phyloP scores from a whole-genome alignment of 2,329 filamentous ascomycete genomes.

The Fusarium marasasianum region DNA sequence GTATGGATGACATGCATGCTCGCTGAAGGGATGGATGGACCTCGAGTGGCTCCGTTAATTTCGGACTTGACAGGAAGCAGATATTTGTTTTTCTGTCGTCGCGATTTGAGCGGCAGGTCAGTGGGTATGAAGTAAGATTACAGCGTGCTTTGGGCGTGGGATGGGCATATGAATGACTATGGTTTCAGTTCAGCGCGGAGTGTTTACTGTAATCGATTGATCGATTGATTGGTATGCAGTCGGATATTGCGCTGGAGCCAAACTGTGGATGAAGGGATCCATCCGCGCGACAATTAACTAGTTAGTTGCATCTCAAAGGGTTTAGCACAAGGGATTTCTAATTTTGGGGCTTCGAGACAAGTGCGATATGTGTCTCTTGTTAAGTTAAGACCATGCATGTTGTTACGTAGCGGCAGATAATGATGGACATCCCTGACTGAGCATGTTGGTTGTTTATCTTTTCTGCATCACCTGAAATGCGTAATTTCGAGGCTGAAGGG shows the following conservation, averaged over 20 bases:
- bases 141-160: conserved; percentile 28
- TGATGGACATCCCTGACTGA: not conserved
- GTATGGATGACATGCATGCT: conserved; percentile 32
- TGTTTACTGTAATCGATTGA: conserved; percentile 11
- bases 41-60: conserved; percentile 27
- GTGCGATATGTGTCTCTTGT: not conserved
- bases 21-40: conserved; percentile 8
- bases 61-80: conserved; percentile 7
- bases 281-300: conserved; percentile 12
- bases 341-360: conserved; percentile 17
- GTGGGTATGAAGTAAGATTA: conserved; percentile 34
- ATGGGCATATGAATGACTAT: conserved; percentile 11
- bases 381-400: not conserved
- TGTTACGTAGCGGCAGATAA: conserved; percentile 2
- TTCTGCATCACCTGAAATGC: not conserved
- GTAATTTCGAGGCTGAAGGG: conserved; percentile 12
- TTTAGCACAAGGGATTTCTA: conserved; percentile 16
- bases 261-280: conserved; percentile 27
- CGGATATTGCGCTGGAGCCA: conserved; percentile 33
- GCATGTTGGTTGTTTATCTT: not conserved
- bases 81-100: conserved; percentile 7
- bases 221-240: conserved; percentile 28
- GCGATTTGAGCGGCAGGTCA: conserved; percentile 9
- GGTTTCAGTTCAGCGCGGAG: conserved; percentile 25
- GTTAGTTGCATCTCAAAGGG: conserved; percentile 16